Conservation (phyloP, 139 green algal species). For the Chlamydomonas asymmetrica region DNA sequence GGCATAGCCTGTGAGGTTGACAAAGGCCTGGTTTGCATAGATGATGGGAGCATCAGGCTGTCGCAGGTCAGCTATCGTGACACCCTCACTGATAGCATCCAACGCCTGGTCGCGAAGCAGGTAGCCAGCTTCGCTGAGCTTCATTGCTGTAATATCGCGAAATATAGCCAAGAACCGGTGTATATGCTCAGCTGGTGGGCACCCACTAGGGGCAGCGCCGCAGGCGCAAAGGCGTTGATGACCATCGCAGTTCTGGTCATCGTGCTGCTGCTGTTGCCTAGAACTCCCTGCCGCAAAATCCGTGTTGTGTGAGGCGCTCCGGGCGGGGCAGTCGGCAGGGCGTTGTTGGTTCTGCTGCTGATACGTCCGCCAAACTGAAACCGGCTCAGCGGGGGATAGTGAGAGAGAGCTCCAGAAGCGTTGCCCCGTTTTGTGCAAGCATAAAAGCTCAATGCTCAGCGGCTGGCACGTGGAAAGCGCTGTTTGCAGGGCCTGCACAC, state of each 20-base stretch:
- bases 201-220: background rate
- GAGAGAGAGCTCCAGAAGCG: slow-evolving; percentile 1
- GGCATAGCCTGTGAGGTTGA: slow-evolving; percentile 85
- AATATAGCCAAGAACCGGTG: background rate
- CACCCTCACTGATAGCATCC: slow-evolving; percentile 24
- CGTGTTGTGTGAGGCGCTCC: too few relatives aligned
- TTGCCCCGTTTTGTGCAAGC: background rate
- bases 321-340: too few relatives aligned
- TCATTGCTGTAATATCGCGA: background rate
- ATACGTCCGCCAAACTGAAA: background rate
- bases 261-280: background rate
- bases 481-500: background rate
- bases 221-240: background rate
- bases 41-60: slow-evolving; percentile 92
- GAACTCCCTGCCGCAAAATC: background rate
- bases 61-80: slow-evolving; percentile 78
- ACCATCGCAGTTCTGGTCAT: background rate
- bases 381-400: background rate
- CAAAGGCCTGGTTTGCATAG: slow-evolving; percentile 79
- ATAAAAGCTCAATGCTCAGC: background rate
- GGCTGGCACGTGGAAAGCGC: background rate
- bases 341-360: background rate
- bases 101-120: slow-evolving; percentile 8
- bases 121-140: background rate
- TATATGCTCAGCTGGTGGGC: background rate